Evolutionary conservation across 208 protist species (phyloP), one percentile per base, ranked within the genome.

Genomic region (Crithidia expoeki): DNA sequence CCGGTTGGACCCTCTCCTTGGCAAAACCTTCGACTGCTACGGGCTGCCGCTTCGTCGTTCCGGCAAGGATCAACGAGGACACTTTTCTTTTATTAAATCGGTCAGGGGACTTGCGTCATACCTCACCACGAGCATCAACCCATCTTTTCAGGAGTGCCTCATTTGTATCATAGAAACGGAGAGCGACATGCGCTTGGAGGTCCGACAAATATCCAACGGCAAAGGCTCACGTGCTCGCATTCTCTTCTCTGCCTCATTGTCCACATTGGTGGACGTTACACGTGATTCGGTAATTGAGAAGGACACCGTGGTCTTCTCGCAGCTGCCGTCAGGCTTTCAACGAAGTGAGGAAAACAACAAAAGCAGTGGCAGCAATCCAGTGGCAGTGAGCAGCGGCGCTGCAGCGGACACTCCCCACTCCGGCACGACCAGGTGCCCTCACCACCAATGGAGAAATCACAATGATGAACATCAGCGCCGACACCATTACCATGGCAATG

Each of bases 121-220:
- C 63, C 28, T 89, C 40, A 81, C 76, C 46, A 76, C 72, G 0
- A 76, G 80, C 60, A 79, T 80, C 30, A 77, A 76, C 50, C 79
- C 76, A 1, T 72, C 63, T 12, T 83, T 80, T 57, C 77, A 87
- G 53, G 86, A 88, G 70, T 83, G 75, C 21, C 55, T 86, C 33
- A 63, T 92, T 23, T 27, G 40, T 16, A 57, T 89, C 0, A 58
- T 71, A 19, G 77, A 80, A 49, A 62, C 49, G 40, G 52, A 75
- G 55, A 72, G 77, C n/a, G 77, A 82, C 12, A 49, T 84, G 23
- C 36, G 21, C 6, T 84, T 92, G 55, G 78, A 85, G 42, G 74
- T 87, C 52, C 65, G 76, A 25, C 34, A 72, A 21, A 25, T 68
- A 7, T 27, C 36, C 21, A 58, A 40, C 40, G 38, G 46, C 17